Evolutionary conservation across 495 filamentous ascomycete genomes (phyloP).

Genomic region (Talaromyces stipitatus): DNA sequence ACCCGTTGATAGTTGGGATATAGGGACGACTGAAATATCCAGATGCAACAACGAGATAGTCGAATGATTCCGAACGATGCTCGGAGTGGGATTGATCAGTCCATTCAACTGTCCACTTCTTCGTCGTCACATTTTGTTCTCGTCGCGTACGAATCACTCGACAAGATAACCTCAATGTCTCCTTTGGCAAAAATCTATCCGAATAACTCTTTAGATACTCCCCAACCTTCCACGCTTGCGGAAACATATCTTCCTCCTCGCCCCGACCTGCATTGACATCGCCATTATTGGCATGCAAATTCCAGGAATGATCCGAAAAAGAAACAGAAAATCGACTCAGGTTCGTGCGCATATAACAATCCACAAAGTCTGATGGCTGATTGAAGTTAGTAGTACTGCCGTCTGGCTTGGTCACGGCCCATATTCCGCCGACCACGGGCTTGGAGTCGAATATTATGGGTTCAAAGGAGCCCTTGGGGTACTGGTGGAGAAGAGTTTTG

Average conservation of each 20-base stretch:
- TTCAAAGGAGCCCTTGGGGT: conserved; percentile 46
- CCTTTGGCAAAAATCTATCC: conserved; percentile 44
- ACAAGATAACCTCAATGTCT: conserved; percentile 41
- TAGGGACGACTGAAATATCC: conserved; percentile 66
- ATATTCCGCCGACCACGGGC: conserved; percentile 64
- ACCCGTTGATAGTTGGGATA: conserved; percentile 39
- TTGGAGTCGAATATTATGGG: conserved; percentile 66
- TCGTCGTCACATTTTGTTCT: background rate
- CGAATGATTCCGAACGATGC: conserved; percentile 41
- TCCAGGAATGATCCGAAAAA: conserved; percentile 75
- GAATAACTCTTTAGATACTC: conserved; percentile 60
- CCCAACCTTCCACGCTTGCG: conserved; percentile 69
- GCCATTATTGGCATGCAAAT: conserved; percentile 8
- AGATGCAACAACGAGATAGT: conserved; percentile 65
- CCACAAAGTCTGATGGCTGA: conserved; percentile 31
- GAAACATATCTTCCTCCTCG: conserved; percentile 48
- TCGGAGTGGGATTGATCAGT: conserved; percentile 6
- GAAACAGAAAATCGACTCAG: conserved; percentile 69
- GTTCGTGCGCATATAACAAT: conserved; percentile 70
- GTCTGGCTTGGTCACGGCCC: conserved; percentile 46
- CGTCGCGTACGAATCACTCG: conserved; percentile 38
- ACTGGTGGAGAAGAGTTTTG: conserved; percentile 64
- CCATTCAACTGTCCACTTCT: conserved; percentile 50
- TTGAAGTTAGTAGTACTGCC: background rate
- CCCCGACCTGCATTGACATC: background rate